A percentile compares a stretch with the other conserved stretches of the same genome.
phyloP scores from a whole-genome alignment of 1,284 basidiomycete genomes.

The Fomitopsis betulina region DNA sequence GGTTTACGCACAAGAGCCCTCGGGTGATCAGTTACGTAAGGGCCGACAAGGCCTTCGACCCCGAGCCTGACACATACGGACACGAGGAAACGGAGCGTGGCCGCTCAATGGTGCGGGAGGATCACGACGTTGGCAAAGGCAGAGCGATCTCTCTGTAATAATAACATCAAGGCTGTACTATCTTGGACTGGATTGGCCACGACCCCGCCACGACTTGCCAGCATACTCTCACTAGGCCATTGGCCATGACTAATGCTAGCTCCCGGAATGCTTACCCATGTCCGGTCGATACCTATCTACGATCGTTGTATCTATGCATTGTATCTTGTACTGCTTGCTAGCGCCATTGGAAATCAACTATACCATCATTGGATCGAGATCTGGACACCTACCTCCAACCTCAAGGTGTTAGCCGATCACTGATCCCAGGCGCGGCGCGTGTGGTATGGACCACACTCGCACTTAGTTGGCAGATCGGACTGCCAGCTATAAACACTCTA shows the following conservation, averaged over 20 bases:
- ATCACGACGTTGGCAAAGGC: constrained; percentile 55
- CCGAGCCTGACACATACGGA: constrained; percentile 44
- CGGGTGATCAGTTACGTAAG: constrained; percentile 69
- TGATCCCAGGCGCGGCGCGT: not conserved
- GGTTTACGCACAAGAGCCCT: constrained; percentile 85
- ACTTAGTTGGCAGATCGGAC: not conserved
- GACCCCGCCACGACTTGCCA: constrained; percentile 14
- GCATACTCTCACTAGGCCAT: not conserved
- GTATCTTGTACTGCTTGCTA: constrained; percentile 1
- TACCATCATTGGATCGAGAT: not conserved
- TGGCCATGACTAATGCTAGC: not conserved
- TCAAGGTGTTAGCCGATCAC: constrained; percentile 2
- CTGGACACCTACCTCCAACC: not conserved
- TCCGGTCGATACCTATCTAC: not conserved
- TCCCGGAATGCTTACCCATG: not conserved
- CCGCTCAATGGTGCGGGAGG: constrained; percentile 53
- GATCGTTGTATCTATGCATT: constrained; percentile 2
- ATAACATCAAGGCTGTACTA: constrained; percentile 3
- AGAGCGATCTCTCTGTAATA: constrained; percentile 72
- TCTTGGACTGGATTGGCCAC: constrained; percentile 11
- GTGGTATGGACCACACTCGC: not conserved
- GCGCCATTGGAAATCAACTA: not conserved
- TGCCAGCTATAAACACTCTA: not conserved
- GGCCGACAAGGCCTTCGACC: constrained; percentile 67
- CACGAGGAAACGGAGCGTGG: constrained; percentile 50